Evolutionary conservation across 176 grass and related monocot species (phyloP).

Genomic region (Melocanna baccifera): DNA sequence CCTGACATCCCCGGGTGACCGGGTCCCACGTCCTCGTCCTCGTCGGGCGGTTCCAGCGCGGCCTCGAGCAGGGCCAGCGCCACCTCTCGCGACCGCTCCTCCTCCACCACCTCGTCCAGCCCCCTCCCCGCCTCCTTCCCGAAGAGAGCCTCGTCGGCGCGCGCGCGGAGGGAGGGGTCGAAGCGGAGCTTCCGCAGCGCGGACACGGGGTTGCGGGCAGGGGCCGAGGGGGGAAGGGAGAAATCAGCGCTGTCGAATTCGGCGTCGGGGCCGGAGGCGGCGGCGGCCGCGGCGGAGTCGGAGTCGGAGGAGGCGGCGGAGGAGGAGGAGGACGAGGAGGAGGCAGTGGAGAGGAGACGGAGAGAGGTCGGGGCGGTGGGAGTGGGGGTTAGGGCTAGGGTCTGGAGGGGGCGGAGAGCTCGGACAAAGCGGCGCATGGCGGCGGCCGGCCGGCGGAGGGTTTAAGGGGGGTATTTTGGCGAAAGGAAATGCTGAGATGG

Average conservation of each 20-base stretch:
- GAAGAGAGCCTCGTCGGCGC: slow-evolving; percentile 67
- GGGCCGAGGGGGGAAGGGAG: slow-evolving; percentile 26
- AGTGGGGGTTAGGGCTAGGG: not conserved
- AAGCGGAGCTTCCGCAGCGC: slow-evolving; percentile 40
- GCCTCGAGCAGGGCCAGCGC: slow-evolving; percentile 80
- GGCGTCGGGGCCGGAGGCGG: no score
- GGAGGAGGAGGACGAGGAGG: slow-evolving; percentile 11
- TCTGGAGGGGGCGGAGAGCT: slow-evolving; percentile 21
- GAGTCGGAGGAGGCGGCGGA: slow-evolving; percentile 35
- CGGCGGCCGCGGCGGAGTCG: slow-evolving; percentile 8
- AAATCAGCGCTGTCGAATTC: slow-evolving; percentile 46
- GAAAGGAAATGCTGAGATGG: not conserved
- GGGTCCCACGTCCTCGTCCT: slow-evolving; percentile 42
- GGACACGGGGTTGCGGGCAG: slow-evolving; percentile 15
- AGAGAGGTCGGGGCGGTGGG: not conserved
- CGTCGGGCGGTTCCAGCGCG: slow-evolving; percentile 64
- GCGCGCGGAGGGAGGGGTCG: slow-evolving; percentile 66
- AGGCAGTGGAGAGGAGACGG: slow-evolving; percentile 30
- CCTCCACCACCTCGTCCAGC: slow-evolving; percentile 20
- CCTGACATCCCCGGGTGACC: slow-evolving; percentile 77
- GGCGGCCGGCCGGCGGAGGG: slow-evolving; percentile 15
- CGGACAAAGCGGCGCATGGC: slow-evolving; percentile 42
- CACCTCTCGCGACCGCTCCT: slow-evolving; percentile 54
- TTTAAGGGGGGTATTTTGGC: slow-evolving; percentile 30
- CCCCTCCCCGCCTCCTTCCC: slow-evolving; percentile 22